These are phyloP conservation scores for Phoenix dactylifera DNA, from an alignment of 176 grass and related monocot genomes.

Conservation along the genomic window DNA sequence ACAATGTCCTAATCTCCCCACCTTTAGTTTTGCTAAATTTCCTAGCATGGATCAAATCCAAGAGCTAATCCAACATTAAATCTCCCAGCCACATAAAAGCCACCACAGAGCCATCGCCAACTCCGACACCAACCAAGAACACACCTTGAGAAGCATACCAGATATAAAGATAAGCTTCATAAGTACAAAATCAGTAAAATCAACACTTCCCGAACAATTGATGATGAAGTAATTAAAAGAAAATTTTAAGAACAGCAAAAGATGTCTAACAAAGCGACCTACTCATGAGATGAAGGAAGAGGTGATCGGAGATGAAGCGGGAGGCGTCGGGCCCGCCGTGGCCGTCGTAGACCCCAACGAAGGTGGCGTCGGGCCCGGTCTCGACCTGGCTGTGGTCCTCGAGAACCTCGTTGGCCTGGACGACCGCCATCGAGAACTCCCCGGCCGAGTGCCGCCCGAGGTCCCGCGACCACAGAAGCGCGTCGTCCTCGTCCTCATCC, in stretches of 20 bases:
- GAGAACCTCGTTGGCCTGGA: conserved; percentile 88
- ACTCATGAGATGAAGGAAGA: conserved; percentile 80
- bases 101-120: no score
- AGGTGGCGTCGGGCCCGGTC: conserved; percentile 50
- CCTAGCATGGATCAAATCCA: no score
- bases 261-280: conserved; percentile 22
- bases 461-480: conserved; percentile 80
- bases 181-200: no score
- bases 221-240: not conserved
- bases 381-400: conserved; percentile 99
- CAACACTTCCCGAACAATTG: no score
- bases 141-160: no score
- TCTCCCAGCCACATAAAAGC: no score
- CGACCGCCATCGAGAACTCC: conserved; percentile 91
- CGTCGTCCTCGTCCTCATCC: conserved; percentile 70
- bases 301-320: conserved; percentile 79
- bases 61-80: no score
- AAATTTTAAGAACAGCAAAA: not conserved
- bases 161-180: no score
- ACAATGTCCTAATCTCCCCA: no score
- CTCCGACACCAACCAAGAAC: no score
- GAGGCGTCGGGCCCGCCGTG: conserved; percentile 93
- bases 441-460: conserved; percentile 59
- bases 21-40: no score
- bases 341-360: conserved; percentile 92